phyloP scores from a whole-genome alignment of 2,329 filamentous ascomycete genomes.

The Paracoccidioides lutzii region DNA sequence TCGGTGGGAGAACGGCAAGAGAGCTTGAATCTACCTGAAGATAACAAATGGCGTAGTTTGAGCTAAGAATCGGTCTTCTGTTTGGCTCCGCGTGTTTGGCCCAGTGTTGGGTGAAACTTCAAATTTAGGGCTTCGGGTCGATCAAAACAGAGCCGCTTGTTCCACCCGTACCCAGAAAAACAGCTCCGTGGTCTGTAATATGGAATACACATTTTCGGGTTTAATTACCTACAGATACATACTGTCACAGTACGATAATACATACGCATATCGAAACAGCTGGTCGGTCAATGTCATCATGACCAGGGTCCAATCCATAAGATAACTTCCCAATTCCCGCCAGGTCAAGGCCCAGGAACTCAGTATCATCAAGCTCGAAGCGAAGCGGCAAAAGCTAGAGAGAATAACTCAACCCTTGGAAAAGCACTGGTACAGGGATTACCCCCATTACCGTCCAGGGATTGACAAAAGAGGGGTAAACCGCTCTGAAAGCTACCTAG shows the following conservation, averaged over 20 bases:
- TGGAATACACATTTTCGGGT: not conserved
- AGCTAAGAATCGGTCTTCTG: not conserved
- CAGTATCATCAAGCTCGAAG: no score
- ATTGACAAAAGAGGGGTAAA: not conserved
- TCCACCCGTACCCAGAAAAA: not conserved
- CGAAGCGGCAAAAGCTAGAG: not conserved
- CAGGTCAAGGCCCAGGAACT: not conserved
- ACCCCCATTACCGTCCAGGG: not conserved
- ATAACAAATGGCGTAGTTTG: not conserved
- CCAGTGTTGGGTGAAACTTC: not conserved
- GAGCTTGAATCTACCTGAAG: no score
- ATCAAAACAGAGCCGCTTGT: not conserved
- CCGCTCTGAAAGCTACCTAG: not conserved
- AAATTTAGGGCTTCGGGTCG: constrained; percentile 3
- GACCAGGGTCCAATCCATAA: no score
- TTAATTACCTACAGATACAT: not conserved
- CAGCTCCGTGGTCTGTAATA: not conserved
- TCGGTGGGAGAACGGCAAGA: no score
- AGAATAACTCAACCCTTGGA: no score
- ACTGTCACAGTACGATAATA: not conserved
- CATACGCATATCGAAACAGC: no score
- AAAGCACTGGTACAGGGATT: not conserved
- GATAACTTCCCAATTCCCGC: not conserved
- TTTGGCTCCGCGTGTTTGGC: not conserved
- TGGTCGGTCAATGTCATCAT: no score